Evolutionary conservation across 495 filamentous ascomycete genomes (phyloP).

Genomic region (Neurospora discreta): DNA sequence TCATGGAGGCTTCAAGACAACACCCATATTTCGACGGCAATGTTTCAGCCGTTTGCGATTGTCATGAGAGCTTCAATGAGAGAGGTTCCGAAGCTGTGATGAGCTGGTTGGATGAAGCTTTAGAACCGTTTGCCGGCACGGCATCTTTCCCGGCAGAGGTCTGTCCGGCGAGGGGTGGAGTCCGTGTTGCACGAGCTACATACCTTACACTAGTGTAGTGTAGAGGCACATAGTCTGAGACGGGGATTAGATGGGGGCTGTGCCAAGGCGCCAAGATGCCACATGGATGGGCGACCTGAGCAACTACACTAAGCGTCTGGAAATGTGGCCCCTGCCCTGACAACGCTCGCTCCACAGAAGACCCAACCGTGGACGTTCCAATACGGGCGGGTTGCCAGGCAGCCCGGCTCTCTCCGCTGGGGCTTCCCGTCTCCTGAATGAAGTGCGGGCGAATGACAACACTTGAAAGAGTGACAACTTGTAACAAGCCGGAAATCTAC

Average conservation of each 20-base stretch:
- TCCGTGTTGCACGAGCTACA: conserved; percentile 3
- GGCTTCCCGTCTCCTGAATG: conserved; percentile 13
- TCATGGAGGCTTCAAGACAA: conserved; percentile 14
- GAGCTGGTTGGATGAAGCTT: conserved; percentile 1
- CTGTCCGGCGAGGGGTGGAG: background rate
- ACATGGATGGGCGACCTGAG: conserved; percentile 12
- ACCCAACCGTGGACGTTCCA: background rate
- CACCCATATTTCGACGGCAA: conserved; percentile 17
- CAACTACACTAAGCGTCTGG: conserved; percentile 1
- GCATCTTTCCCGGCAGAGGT: conserved; percentile 14
- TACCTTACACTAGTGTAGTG: too few species aligned
- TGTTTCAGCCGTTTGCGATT: conserved; percentile 1
- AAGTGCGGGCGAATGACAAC: conserved; percentile 2
- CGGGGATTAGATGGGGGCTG: too few species aligned
- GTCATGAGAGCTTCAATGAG: background rate
- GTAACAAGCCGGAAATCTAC: background rate
- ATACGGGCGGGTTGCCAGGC: background rate
- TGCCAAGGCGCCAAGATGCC: conserved; percentile 15
- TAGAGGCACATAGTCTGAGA: too few species aligned
- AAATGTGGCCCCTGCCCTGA: conserved; percentile 17
- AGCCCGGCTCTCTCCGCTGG: background rate
- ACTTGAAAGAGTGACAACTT: conserved; percentile 7
- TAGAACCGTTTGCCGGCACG: conserved; percentile 10
- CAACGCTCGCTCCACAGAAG: background rate
- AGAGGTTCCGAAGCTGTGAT: background rate